A percentile compares a stretch with the other conserved stretches of the same genome.
Evolutionary conservation across 2,329 filamentous ascomycete genomes (phyloP).

Genomic region (Hymenoscyphus linearis): DNA sequence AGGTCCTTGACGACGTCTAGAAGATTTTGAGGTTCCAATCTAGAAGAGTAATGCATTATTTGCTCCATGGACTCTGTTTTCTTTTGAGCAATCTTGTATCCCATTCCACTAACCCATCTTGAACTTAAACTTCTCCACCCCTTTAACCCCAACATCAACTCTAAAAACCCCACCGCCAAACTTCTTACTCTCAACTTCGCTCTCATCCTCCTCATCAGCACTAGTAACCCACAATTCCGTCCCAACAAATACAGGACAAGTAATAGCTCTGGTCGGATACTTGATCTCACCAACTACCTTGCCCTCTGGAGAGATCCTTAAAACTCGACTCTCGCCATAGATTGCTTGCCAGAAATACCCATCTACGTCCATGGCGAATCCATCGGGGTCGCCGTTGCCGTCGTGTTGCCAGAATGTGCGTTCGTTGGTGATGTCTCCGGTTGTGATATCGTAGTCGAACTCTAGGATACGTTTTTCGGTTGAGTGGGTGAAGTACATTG

Average conservation of each 20-base stretch:
- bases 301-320: conserved; percentile 63
- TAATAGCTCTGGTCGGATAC: conserved; percentile 73
- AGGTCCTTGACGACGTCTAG: too few species aligned
- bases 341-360: conserved; percentile 87
- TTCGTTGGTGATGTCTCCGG: conserved; percentile 61
- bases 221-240: conserved; percentile 73
- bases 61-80: too few species aligned
- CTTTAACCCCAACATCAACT: conserved; percentile 69
- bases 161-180: conserved; percentile 71
- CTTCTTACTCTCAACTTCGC: conserved; percentile 57
- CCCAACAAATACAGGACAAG: conserved; percentile 76
- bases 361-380: conserved; percentile 76
- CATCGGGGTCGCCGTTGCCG: conserved; percentile 67
- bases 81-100: too few species aligned
- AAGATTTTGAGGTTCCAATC: too few species aligned
- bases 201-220: conserved; percentile 59
- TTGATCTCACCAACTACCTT: conserved; percentile 68
- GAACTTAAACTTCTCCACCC: conserved; percentile 60
- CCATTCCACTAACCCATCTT: conserved; percentile 34
- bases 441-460: conserved; percentile 65
- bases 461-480: conserved; percentile 64
- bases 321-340: conserved; percentile 71
- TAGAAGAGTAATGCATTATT: too few species aligned
- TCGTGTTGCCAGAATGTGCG: conserved; percentile 65
- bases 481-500: conserved; percentile 72